Percentiles rank a stretch among this genome's conserved stretches.
Evolutionary conservation across 768 basidiomycete genomes (phyloP).

Genomic region (Leccinum barrowsii): DNA sequence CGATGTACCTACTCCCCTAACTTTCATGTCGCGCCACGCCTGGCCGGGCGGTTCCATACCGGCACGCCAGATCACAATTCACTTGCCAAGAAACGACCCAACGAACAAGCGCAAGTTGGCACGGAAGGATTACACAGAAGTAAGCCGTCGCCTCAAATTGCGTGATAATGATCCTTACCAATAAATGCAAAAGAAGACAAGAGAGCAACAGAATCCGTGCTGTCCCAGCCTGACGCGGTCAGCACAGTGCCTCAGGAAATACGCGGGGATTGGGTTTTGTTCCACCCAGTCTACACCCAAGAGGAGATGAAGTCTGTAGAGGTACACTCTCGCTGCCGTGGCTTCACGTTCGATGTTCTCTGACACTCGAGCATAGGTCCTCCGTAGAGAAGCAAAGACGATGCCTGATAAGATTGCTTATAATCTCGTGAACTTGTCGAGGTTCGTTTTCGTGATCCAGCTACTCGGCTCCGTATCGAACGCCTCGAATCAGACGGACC

Average conservation of each 20-base stretch:
- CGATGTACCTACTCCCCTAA: slow-evolving; percentile 8
- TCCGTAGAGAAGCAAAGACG: slow-evolving; percentile 62
- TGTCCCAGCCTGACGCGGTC: slow-evolving; percentile 37
- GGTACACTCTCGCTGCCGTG: slow-evolving; percentile 34
- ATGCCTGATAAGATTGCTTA: slow-evolving; percentile 71
- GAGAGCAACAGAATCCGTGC: slow-evolving; percentile 11
- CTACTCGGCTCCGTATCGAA: slow-evolving; percentile 2
- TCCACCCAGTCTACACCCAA: slow-evolving; percentile 85
- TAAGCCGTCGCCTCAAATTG: slow-evolving; percentile 5
- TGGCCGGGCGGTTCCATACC: slow-evolving; percentile 22
- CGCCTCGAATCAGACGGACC: slow-evolving; percentile 39
- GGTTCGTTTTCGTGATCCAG: slow-evolving; percentile 31
- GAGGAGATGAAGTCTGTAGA: slow-evolving; percentile 72
- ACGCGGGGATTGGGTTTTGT: slow-evolving; percentile 85
- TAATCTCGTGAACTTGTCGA: slow-evolving; percentile 53
- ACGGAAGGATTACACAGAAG: slow-evolving; percentile 37
- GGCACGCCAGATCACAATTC: slow-evolving; percentile 21
- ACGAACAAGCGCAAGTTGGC: slow-evolving; percentile 24
- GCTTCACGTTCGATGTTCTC: background rate
- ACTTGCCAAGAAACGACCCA: slow-evolving; percentile 20
- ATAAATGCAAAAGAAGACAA: slow-evolving; percentile 24
- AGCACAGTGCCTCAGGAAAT: slow-evolving; percentile 54
- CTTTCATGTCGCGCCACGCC: background rate
- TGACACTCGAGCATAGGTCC: slow-evolving; percentile 45
- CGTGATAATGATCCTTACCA: background rate